Base-by-base conservation (phyloP, 257 asterid species). In the Nicotiana attenuata region DNA sequence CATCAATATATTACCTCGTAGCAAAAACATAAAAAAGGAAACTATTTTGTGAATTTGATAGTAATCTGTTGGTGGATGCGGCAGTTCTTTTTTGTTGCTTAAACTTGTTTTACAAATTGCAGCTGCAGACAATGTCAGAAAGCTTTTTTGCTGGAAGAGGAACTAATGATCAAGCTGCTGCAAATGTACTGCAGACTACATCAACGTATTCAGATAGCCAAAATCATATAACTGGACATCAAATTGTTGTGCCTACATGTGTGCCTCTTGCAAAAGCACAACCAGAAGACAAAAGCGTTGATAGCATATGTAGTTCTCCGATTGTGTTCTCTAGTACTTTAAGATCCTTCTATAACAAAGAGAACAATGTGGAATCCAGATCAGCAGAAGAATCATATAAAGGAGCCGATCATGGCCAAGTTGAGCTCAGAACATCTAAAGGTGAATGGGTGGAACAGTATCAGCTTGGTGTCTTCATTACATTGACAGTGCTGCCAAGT, bases 401-500 rank as follows among this genome's bases (percentile, higher is more conserved):
- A 53, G 82, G 63, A 63, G 57, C 33, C 15, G 85, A 83, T 68
- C 64, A 80, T 20, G 88, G 50, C 35, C 84, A 85, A 76, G 55
- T 33, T 26, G 86, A 50, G 81, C 50, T 22, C 19, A 82, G 64
- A 33, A 66, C 84, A 35, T 82, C 67, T 28, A 87, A 85, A 65
- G 73, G 16, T 3, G 92, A 87, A 56, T 85, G 91, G 90, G 87
- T 86, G 64, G 92, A 88, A 63, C 87, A 89, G 83, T 83, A 81
- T 86, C 87, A 86, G 59, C 84, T 88, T 14, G 92, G 92, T 28
- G 86, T 89, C 29, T 89, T 86, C 78, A 80, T 89, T 35, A 87
- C 92, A 63, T 78, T 87, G 28, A 35, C 78, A 47, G 38, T 76
- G 15, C 67, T 83, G 52, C 86, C 88, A 3, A 81, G 82, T 77